Conservation (phyloP, 352 stramenopile species). For the Peronospora tabacina region DNA sequence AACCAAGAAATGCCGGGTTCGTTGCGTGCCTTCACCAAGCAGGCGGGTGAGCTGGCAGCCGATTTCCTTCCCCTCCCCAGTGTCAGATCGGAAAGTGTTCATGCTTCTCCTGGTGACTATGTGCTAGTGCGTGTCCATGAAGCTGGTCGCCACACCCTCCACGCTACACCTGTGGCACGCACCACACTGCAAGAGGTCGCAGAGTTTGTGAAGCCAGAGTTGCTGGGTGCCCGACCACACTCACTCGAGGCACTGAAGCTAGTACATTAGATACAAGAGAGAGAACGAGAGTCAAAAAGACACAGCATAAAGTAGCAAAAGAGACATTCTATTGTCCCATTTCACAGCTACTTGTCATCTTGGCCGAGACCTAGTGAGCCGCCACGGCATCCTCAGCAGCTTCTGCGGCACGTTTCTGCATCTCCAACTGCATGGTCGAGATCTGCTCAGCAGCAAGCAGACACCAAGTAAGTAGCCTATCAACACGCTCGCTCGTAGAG, state of each 20-base stretch:
- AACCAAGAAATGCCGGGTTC: conserved; percentile 48
- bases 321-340: not conserved
- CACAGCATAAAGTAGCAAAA: conserved; percentile 8
- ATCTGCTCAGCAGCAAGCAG: conserved; percentile 43
- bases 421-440: conserved; percentile 83
- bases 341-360: not conserved
- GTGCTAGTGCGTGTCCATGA: conserved; percentile 75
- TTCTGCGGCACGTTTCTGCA: conserved; percentile 81
- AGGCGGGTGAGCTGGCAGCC: conserved; percentile 28
- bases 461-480: not conserved
- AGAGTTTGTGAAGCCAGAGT: conserved; percentile 37
- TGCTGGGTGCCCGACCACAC: conserved; percentile 53
- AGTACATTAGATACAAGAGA: conserved; percentile 24
- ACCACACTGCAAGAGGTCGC: conserved; percentile 63
- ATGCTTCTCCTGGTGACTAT: conserved; percentile 65
- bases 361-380: conserved; percentile 24
- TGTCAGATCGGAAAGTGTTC: conserved; percentile 29
- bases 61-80: conserved; percentile 44
- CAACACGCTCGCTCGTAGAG: not conserved
- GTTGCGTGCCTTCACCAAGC: conserved; percentile 35
- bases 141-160: conserved; percentile 74
- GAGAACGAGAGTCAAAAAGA: not conserved
- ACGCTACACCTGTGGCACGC: conserved; percentile 69
- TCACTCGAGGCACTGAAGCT: conserved; percentile 31
- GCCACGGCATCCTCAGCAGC: conserved; percentile 54